Evolutionary conservation across 371 early-diverging fungal genomes (phyloP), one percentile per base, ranked within the genome.

Genomic region (Apophysomyces ossiformis): DNA sequence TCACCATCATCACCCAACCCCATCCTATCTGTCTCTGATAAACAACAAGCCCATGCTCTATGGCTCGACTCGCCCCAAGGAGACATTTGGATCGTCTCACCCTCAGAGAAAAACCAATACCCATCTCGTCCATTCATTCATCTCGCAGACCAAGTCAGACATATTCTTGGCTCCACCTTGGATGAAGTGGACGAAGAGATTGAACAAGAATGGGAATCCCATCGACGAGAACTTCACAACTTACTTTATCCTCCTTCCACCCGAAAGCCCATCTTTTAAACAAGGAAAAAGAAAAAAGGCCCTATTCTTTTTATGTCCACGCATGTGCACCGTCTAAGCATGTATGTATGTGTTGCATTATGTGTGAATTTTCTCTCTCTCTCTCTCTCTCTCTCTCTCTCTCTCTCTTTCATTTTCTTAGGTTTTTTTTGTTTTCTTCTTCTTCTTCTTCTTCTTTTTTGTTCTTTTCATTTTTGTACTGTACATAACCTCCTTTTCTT

Each of bases 161-260:
- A 37, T 18, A 64, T 72, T 11, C 63, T 72, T 12, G 72, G 72
- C 4, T 61, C 68, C 3, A 39, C 68, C 18, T 21, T 72, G 62
- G 65, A 64, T 7, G 68, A 72, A 37, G 68, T 65, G 16, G 72
- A 72, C 41, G 59, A 61, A 46, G 72, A 72, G 57, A 72, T 72
- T 35, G 72, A 72, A 41, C 35, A 60, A 26, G 72, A 72, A 54
- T 72, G 72, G 72, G 72, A 72, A 41, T 63, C 5, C 5, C 68
- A 72, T 65, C 72, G 68, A 4, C 47, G 63, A 39, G 38, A 60
- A 18, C n/a, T 69, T 21, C 61, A 57, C 2, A 32, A 50, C 0
- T 9, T 50, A n/a, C 21, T 50, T 9, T 21, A 50, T 26, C n/a
- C 8, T 45, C 46, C 46, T n/a, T 18, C 46, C 46, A 45, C 46